Evolutionary conservation across 2,329 filamentous ascomycete species (phyloP).

Genomic region (Aspergillus sp.): DNA sequence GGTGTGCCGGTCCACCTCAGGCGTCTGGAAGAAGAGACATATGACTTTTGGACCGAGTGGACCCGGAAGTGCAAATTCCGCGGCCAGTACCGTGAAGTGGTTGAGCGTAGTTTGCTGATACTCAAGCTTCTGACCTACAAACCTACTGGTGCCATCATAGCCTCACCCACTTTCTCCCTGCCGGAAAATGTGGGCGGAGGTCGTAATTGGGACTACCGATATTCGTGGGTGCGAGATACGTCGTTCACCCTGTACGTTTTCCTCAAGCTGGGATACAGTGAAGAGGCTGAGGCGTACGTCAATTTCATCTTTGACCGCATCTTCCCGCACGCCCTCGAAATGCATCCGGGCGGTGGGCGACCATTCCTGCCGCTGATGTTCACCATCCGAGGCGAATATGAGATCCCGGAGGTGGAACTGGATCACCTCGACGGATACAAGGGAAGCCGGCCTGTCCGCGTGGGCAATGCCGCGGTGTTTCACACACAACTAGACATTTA

Average conservation of each 20-base stretch:
- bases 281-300: slow-evolving; percentile 72
- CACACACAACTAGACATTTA: slow-evolving; percentile 75
- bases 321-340: slow-evolving; percentile 40
- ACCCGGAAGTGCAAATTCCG: slow-evolving; percentile 62
- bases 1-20: slow-evolving; percentile 54
- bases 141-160: slow-evolving; percentile 68
- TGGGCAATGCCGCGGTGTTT: slow-evolving; percentile 68
- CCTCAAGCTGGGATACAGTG: slow-evolving; percentile 64
- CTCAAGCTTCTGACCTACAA: slow-evolving; percentile 71
- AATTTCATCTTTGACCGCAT: slow-evolving; percentile 67
- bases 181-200: slow-evolving; percentile 64
- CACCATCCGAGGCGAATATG: slow-evolving; percentile 64
- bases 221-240: slow-evolving; percentile 68
- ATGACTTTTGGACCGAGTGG: slow-evolving; percentile 66
- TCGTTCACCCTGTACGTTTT: slow-evolving; percentile 72
- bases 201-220: slow-evolving; percentile 47
- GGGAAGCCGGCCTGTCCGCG: slow-evolving; percentile 62
- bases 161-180: slow-evolving; percentile 67
- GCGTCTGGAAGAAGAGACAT: slow-evolving; percentile 59
- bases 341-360: slow-evolving; percentile 47
- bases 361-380: slow-evolving; percentile 68
- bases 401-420: slow-evolving; percentile 63
- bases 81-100: slow-evolving; percentile 64
- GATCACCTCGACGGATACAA: slow-evolving; percentile 65
- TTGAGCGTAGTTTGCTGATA: slow-evolving; percentile 62